Percentiles rank a stretch among this genome's conserved stretches.
Evolutionary conservation across 2,329 filamentous ascomycete species (phyloP).

Genomic region (Talaromyces sp.): DNA sequence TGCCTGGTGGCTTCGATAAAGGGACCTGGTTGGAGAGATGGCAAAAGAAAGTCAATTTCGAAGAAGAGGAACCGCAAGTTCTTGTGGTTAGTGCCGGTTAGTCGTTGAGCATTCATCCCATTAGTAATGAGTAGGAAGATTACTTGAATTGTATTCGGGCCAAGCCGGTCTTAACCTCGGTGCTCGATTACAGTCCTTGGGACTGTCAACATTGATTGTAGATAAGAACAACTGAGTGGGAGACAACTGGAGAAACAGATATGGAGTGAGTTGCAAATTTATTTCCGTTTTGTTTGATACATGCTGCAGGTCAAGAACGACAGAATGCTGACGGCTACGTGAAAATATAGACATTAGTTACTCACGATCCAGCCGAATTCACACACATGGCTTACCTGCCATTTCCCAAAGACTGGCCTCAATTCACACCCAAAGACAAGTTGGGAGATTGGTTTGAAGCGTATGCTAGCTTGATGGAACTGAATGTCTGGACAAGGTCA

Average conservation of each 20-base stretch:
- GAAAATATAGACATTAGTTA: conserved; percentile 34
- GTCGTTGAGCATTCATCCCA: not conserved
- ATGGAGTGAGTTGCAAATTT: conserved; percentile 33
- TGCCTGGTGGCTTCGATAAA: conserved; percentile 32
- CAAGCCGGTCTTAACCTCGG: conserved; percentile 45
- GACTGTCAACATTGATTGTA: conserved; percentile 44
- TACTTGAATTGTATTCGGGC: conserved; percentile 29
- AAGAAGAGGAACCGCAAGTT: conserved; percentile 36
- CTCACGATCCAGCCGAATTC: conserved; percentile 43
- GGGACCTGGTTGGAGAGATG: conserved; percentile 41
- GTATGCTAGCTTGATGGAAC: conserved; percentile 50
- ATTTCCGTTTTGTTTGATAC: not conserved
- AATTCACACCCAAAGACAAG: conserved; percentile 49
- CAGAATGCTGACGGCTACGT: not conserved
- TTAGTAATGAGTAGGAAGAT: not conserved
- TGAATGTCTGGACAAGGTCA: conserved; percentile 46
- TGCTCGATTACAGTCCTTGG: conserved; percentile 43
- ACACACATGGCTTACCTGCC: conserved; percentile 41
- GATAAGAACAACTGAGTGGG: conserved; percentile 49
- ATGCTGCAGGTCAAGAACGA: not conserved
- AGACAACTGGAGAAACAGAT: conserved; percentile 54
- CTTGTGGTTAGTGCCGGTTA: conserved; percentile 44
- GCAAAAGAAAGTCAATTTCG: conserved; percentile 33
- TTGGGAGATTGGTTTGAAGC: conserved; percentile 51
- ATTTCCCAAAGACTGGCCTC: conserved; percentile 45